Conservation (phyloP, 2,329 filamentous ascomycete genomes). For the Sodiomyces alkalinus region DNA sequence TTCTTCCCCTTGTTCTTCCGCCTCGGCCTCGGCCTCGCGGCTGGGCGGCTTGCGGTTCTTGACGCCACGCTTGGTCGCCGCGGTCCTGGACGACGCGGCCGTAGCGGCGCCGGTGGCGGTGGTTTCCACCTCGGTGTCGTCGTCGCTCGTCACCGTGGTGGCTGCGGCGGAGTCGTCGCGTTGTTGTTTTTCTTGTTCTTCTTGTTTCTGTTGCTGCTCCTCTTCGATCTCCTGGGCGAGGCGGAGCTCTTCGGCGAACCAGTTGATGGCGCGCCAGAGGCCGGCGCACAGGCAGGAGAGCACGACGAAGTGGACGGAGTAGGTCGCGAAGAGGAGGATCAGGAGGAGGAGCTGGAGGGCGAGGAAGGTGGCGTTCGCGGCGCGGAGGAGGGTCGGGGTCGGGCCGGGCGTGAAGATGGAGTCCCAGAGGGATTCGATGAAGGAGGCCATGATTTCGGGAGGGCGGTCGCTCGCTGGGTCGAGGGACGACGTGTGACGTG, state of each 20-base stretch:
- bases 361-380: conserved; percentile 82
- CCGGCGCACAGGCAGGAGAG: conserved; percentile 66
- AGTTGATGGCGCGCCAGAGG: conserved; percentile 91
- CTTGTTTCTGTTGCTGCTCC: too few relatives aligned
- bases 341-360: conserved; percentile 68
- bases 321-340: conserved; percentile 61
- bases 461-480: not conserved
- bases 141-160: conserved; percentile 23
- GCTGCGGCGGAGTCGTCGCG: conserved; percentile 16
- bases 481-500: not conserved
- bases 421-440: conserved; percentile 67
- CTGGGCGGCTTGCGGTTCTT: conserved; percentile 9
- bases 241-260: conserved; percentile 64
- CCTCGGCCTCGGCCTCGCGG: conserved; percentile 28
- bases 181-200: conserved; percentile 27
- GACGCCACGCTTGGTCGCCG: conserved; percentile 5
- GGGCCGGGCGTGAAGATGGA: conserved; percentile 89
- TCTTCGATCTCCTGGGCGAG: conserved; percentile 24
- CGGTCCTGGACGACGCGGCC: conserved; percentile 3
- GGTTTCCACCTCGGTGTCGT: conserved; percentile 33
- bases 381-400: conserved; percentile 73
- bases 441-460: conserved; percentile 36
- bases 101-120: not conserved
- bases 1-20: conserved; percentile 23
- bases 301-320: conserved; percentile 77